Evolutionary conservation across 2,329 filamentous ascomycete genomes (phyloP).

Genomic region (Venturia asperata): DNA sequence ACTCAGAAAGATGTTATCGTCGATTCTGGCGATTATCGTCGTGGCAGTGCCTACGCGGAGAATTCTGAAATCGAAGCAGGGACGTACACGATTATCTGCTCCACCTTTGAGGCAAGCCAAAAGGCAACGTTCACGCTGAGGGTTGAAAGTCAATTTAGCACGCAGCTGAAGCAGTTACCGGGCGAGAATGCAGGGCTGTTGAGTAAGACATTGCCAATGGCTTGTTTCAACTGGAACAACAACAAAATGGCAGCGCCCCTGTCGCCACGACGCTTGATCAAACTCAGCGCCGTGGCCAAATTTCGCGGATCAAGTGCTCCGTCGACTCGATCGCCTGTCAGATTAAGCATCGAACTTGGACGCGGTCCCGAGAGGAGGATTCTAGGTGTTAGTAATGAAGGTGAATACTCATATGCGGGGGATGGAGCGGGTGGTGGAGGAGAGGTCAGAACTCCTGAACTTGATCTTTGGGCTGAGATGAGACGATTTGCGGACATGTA

Average conservation of each 20-base stretch:
- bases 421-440: constrained; percentile 51
- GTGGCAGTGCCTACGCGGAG: constrained; percentile 66
- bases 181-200: constrained; percentile 70
- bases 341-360: constrained; percentile 66
- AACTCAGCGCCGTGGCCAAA: constrained; percentile 46
- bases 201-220: constrained; percentile 50
- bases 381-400: constrained; percentile 61
- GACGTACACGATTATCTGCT: constrained; percentile 80
- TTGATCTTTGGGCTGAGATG: constrained; percentile 64
- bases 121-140: constrained; percentile 66
- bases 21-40: constrained; percentile 82
- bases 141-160: constrained; percentile 57
- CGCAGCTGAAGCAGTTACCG: constrained; percentile 54
- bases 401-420: constrained; percentile 61
- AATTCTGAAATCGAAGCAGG: constrained; percentile 57
- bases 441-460: constrained; percentile 59
- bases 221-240: constrained; percentile 43
- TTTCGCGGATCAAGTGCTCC: constrained; percentile 21
- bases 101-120: constrained; percentile 79
- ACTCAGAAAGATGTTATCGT: constrained; percentile 69
- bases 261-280: constrained; percentile 48
- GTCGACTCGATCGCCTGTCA: constrained; percentile 45
- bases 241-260: constrained; percentile 48
- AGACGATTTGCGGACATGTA: constrained; percentile 55
- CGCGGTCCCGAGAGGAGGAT: constrained; percentile 60